Base-by-base conservation (phyloP, 2,329 filamentous ascomycete genomes). In the Apiospora phragmitis region DNA sequence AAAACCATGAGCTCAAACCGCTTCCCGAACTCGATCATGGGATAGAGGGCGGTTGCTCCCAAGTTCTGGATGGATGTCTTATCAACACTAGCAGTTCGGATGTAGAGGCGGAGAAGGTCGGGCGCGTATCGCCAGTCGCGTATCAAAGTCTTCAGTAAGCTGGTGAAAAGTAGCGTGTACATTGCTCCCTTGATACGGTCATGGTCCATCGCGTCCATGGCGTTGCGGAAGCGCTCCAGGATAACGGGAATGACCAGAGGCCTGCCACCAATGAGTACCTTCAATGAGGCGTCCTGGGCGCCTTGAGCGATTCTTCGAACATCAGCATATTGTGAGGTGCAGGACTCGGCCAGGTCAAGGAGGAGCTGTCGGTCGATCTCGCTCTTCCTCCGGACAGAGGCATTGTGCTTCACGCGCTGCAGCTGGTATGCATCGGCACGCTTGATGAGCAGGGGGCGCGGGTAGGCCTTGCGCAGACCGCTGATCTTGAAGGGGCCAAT, bases 101-200 rank as follows among this genome's bases (percentile, higher is more conserved):
- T 96, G 82, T 97, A 99, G 11, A 96, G 86, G 69, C 92, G 91
- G 84, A 99, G 93, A 67, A 98, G 85, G n/a, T 92, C 89, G 1
- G 97, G 96, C 0, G 96, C 94, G 80, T 95, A 98, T 49, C 95
- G 92, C 97, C 97, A 99, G 80, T 99, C 95, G 69, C 93, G 92
- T 65, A 94, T 90, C 65, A 97, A 89, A 0, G 95, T 97, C 82
- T 95, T 97, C 7, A 94, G 88, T 45, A 99, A 84, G 72, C 93
- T 97, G 14, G 95, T 95, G 76, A 95, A 97, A 24, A 98, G 85
- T 38, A 99, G 83, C 0, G 95, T 95, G 80, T 96, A 98, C 85
- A 99, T 90, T 45, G 92, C 93, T 43, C 97, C 96, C 82, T 99
- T 99, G 81, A 99, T 97, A 18, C 94, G 90, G 73, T 96, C 93